phyloP scores from a whole-genome alignment of 768 basidiomycete species.

The Lyophyllum atratum region DNA sequence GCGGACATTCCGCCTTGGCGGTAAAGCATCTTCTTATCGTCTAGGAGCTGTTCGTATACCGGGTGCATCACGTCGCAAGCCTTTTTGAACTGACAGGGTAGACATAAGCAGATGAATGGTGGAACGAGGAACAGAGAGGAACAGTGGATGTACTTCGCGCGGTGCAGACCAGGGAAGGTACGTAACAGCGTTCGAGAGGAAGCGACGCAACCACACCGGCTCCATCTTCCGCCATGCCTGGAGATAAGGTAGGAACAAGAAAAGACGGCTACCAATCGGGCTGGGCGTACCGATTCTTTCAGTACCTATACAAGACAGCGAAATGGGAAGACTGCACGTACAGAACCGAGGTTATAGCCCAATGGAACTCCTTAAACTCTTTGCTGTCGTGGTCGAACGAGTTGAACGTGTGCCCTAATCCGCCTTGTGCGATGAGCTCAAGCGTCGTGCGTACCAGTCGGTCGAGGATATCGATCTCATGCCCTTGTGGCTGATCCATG shows the following conservation, averaged over 20 bases:
- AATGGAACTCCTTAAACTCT: constrained; percentile 18
- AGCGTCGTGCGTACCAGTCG: constrained; percentile 13
- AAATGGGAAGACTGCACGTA: not conserved
- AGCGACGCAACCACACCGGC: constrained; percentile 24
- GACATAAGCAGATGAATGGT: not conserved
- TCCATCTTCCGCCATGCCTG: constrained; percentile 23
- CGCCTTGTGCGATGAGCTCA: constrained; percentile 19
- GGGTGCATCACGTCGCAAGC: constrained; percentile 23
- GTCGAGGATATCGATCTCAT: constrained; percentile 18
- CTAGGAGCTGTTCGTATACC: constrained; percentile 17
- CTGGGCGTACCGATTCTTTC: too few relatives aligned
- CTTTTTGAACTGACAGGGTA: constrained; percentile 21
- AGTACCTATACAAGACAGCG: not conserved
- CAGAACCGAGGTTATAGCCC: constrained; percentile 19
- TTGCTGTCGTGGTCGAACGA: constrained; percentile 18
- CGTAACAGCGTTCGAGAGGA: constrained; percentile 12
- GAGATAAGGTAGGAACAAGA: constrained; percentile 25
- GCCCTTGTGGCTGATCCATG: not conserved
- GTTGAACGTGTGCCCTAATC: constrained; percentile 20
- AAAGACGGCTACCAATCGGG: constrained; percentile 23
- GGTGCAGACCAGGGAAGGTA: constrained; percentile 25
- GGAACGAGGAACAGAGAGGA: too few relatives aligned
- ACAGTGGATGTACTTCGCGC: constrained; percentile 13
- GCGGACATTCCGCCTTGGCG: constrained; percentile 20
- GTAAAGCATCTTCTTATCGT: constrained; percentile 15